These are phyloP conservation scores for Ligustrum vulgare DNA, from an alignment of 257 asterid genomes.

Conservation along the genomic window DNA sequence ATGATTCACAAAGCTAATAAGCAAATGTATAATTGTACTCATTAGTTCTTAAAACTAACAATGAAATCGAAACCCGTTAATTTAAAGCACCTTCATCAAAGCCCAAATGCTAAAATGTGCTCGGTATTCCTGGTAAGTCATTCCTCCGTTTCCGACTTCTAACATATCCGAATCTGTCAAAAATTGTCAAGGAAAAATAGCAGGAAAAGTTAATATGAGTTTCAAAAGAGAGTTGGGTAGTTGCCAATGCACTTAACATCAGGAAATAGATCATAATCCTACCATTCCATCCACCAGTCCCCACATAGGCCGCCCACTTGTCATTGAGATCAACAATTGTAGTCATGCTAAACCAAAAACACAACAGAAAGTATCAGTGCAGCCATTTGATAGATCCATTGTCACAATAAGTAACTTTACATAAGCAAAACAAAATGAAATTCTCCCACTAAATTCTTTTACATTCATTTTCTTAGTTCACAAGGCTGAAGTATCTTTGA, in stretches of 20 bases:
- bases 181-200: conserved; percentile 12
- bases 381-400: no score
- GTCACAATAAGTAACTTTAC: no score
- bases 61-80: no score
- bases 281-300: conserved; percentile 99
- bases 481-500: no score
- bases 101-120: conserved; percentile 99
- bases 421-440: no score
- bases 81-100: conserved; percentile 75
- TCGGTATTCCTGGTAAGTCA: conserved; percentile 78
- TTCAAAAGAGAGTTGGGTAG: not conserved
- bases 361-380: no score
- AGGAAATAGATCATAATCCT: conserved; percentile 24
- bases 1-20: no score
- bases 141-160: conserved; percentile 98
- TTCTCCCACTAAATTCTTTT: no score
- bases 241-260: conserved; percentile 3
- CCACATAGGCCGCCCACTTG: conserved; percentile 98
- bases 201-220: conserved; percentile 1
- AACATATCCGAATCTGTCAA: conserved; percentile 93
- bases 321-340: conserved; percentile 83
- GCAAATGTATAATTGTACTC: no score
- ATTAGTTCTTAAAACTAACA: no score
- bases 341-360: conserved; percentile 69
- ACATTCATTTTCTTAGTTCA: no score